phyloP scores from a whole-genome alignment of 148 eudicot species.

The Rhododendron williamsianum region DNA sequence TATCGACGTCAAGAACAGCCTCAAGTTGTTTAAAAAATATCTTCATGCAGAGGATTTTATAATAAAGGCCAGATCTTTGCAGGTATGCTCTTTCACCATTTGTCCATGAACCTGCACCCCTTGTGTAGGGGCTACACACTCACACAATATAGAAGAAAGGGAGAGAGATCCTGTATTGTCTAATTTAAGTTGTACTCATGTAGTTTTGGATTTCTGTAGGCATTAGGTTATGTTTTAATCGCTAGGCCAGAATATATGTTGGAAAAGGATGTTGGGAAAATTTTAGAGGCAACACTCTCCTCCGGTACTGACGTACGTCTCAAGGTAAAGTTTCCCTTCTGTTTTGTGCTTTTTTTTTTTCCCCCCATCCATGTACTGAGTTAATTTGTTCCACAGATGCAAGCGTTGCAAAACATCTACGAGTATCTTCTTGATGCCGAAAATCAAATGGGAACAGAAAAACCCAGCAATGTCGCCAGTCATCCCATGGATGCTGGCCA shows the following conservation, averaged over 20 bases:
- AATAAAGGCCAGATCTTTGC: conserved; percentile 80
- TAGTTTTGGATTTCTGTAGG: conserved; percentile 40
- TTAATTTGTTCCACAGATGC: conserved; percentile 49
- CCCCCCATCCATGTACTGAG: conserved; percentile 15
- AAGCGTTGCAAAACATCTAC: conserved; percentile 79
- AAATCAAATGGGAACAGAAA: conserved; percentile 62
- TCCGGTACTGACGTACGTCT: conserved; percentile 66
- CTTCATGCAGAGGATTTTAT: conserved; percentile 81
- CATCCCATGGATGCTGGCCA: conserved; percentile 42
- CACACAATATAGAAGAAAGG: background rate
- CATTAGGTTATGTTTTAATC: conserved; percentile 82
- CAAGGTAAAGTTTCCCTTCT: conserved; percentile 50
- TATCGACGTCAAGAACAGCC: conserved; percentile 49
- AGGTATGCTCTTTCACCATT: conserved; percentile 40
- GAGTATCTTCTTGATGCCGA: conserved; percentile 97
- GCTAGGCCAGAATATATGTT: conserved; percentile 93
- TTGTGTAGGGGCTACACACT: background rate
- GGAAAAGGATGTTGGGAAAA: conserved; percentile 68
- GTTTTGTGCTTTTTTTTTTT: background rate
- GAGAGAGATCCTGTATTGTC: background rate
- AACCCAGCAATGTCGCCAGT: conserved; percentile 31
- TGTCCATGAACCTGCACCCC: background rate
- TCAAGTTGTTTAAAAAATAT: conserved; percentile 75
- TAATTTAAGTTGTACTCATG: conserved; percentile 13
- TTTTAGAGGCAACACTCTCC: conserved; percentile 70